phyloP scores from a whole-genome alignment of 129 eudicot genomes.

The Saussurea involucrata region DNA sequence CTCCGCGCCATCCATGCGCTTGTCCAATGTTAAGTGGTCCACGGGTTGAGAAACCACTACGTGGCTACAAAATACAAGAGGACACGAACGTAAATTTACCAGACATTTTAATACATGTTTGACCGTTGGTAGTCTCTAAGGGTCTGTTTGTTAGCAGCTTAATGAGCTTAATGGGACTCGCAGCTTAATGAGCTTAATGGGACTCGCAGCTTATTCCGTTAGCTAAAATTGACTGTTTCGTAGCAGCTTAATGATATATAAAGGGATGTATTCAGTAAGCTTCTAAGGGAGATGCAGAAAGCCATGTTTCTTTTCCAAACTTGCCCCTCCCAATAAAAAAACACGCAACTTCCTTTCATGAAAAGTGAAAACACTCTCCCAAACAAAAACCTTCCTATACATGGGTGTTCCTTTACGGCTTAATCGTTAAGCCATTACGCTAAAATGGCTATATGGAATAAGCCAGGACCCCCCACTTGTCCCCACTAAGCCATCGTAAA shows the following conservation, averaged over 20 bases:
- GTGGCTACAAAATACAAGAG: slow-evolving; percentile 1
- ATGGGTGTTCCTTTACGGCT: too few relatives aligned
- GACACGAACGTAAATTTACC: background rate
- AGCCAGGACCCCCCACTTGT: too few relatives aligned
- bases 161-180: background rate
- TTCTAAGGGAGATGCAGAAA: background rate
- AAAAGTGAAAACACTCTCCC: background rate
- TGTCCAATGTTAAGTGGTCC: background rate
- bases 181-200: too few relatives aligned
- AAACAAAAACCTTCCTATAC: background rate
- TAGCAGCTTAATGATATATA: too few relatives aligned
- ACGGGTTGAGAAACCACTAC: background rate
- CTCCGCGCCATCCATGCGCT: background rate
- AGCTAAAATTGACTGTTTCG: too few relatives aligned
- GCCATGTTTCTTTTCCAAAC: background rate
- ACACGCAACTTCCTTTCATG: background rate
- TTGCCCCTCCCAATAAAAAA: background rate
- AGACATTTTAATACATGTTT: too few relatives aligned
- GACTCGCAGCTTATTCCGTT: background rate
- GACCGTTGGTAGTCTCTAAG: too few relatives aligned
- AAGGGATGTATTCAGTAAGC: background rate
- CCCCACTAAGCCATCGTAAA: too few relatives aligned
- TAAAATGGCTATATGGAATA: too few relatives aligned
- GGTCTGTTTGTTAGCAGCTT: background rate
- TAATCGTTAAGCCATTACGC: too few relatives aligned